Percentiles rank a stretch among this genome's conserved stretches.
These are phyloP conservation scores for Conticribra guillardii DNA, from an alignment of 108 stramenopile species.

Conservation along the genomic window DNA sequence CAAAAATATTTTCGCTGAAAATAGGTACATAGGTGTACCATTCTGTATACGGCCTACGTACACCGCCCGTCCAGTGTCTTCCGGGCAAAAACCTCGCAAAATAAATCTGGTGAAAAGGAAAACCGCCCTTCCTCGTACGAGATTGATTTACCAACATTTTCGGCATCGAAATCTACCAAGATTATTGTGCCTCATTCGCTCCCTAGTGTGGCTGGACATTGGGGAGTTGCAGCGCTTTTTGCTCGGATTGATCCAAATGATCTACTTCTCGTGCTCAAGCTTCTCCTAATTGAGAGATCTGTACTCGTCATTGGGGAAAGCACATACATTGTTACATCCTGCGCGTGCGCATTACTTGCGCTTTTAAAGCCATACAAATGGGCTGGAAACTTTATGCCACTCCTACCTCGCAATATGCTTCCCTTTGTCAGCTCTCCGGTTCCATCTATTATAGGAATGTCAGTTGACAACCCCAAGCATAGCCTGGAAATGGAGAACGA, in stretches of 20 bases:
- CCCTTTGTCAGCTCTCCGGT: constrained; percentile 43
- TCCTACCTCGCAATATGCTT: constrained; percentile 35
- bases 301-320: constrained; percentile 36
- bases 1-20: too few species aligned
- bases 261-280: constrained; percentile 23
- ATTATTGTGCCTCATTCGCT: constrained; percentile 34
- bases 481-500: constrained; percentile 2
- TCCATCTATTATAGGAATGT: constrained; percentile 27
- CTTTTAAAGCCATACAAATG: constrained; percentile 41
- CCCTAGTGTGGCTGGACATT: constrained; percentile 36
- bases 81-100: not conserved
- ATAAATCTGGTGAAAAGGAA: not conserved
- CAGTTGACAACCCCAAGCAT: not conserved
- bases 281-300: constrained; percentile 38
- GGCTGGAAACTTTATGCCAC: constrained; percentile 46
- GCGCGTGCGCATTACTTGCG: constrained; percentile 29
- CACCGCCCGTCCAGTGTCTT: too few species aligned
- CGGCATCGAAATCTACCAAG: not conserved
- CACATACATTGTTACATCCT: constrained; percentile 26
- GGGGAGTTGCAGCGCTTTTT: constrained; percentile 32
- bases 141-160: constrained; percentile 5
- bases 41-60: too few species aligned
- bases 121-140: not conserved
- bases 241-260: constrained; percentile 10
- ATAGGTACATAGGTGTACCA: too few species aligned